Evolutionary conservation across 164 flowering plant species (phyloP).

Genomic region (Sextonia rubra): DNA sequence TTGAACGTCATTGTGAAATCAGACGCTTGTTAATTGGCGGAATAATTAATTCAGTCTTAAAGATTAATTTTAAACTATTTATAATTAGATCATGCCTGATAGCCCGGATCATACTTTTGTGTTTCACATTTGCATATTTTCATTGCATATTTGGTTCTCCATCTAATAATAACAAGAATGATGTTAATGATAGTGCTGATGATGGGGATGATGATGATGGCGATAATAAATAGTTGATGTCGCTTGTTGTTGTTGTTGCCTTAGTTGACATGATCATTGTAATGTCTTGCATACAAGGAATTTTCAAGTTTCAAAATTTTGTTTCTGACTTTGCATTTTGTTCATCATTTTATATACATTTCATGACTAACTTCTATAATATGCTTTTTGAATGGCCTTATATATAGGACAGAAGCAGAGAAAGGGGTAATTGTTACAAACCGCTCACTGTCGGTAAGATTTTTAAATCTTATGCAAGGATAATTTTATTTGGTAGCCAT

Average conservation of each 20-base stretch:
- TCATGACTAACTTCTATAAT: neutral
- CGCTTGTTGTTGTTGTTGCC: neutral
- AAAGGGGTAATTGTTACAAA: constrained; percentile 89
- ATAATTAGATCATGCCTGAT: too few species aligned
- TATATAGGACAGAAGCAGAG: constrained; percentile 88
- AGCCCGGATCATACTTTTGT: too few species aligned
- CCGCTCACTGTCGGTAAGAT: constrained; percentile 67
- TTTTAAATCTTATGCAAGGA: neutral
- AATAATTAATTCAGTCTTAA: too few species aligned
- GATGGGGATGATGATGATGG: neutral
- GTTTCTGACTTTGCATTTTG: neutral
- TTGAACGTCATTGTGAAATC: too few species aligned
- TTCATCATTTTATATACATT: neutral
- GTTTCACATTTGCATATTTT: too few species aligned
- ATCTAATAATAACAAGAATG: too few species aligned
- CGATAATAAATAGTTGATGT: neutral
- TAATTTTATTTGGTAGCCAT: neutral
- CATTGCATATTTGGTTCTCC: too few species aligned
- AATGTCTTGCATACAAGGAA: neutral
- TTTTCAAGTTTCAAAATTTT: neutral
- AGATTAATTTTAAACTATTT: too few species aligned
- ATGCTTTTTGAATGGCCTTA: neutral
- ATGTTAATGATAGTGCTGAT: neutral
- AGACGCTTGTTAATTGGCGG: too few species aligned
- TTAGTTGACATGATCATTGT: neutral